Evolutionary conservation across 768 basidiomycete species (phyloP).

Genomic region (Leccinum subgranulosum): DNA sequence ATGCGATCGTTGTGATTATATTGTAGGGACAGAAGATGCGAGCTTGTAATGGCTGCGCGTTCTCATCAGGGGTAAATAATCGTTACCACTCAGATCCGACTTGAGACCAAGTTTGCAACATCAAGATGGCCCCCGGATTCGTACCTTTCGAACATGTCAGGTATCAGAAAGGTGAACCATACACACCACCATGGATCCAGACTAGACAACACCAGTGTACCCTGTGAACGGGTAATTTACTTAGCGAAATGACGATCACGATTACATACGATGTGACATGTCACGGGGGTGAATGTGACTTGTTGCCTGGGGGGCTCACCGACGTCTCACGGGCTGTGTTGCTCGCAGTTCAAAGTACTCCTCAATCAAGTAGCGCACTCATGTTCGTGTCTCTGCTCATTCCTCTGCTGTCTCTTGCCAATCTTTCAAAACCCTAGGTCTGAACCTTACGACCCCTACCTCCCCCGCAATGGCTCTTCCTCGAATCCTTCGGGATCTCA

Average conservation of each 20-base stretch:
- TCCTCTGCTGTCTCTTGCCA: conserved; percentile 5
- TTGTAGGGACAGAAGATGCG: conserved; percentile 1
- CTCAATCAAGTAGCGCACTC: conserved; percentile 4
- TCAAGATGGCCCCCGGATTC: not conserved
- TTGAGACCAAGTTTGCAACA: conserved; percentile 5
- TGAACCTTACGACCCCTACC: conserved; percentile 98
- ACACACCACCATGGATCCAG: conserved; percentile 10
- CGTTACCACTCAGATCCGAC: conserved; percentile 3
- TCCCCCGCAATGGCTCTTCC: conserved; percentile 78
- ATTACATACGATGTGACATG: not conserved
- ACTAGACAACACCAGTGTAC: not conserved
- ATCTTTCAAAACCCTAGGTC: conserved; percentile 56
- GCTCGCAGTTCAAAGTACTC: too few species aligned
- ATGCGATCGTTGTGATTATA: conserved; percentile 6
- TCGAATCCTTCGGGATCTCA: conserved; percentile 47
- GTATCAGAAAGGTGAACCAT: not conserved
- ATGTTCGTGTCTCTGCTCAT: conserved; percentile 26
- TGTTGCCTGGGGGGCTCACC: too few species aligned
- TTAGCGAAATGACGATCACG: too few species aligned
- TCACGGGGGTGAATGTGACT: not conserved
- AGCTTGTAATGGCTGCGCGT: conserved; percentile 10
- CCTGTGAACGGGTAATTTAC: too few species aligned
- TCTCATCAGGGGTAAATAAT: not conserved
- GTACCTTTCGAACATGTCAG: not conserved
- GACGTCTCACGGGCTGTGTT: not conserved